Conservation (phyloP, 2,329 filamentous ascomycete species). For the Epicoccum nigrum region DNA sequence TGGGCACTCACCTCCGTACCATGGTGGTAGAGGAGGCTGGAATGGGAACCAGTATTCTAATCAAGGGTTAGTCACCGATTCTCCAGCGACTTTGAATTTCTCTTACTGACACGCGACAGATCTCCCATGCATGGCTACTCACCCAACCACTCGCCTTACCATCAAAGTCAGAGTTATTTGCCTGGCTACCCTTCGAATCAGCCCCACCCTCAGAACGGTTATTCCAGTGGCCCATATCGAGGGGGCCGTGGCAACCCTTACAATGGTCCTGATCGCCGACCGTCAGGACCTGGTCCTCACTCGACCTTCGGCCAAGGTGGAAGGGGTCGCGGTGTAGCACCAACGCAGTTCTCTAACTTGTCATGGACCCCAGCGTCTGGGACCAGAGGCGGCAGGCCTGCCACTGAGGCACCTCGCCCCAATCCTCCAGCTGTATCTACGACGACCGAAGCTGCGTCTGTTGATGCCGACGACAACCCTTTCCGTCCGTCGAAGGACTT, state of each 20-base stretch:
- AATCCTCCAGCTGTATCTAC: conserved; percentile 24
- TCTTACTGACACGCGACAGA: conserved; percentile 40
- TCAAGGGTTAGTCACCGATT: conserved; percentile 54
- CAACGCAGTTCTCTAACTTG: conserved; percentile 66
- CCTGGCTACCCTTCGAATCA: conserved; percentile 58
- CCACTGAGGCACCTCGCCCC: conserved; percentile 45
- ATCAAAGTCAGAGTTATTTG: conserved; percentile 39
- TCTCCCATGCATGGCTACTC: conserved; percentile 65
- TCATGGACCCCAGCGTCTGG: conserved; percentile 71
- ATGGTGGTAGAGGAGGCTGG: conserved; percentile 61
- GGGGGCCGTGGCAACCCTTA: conserved; percentile 66
- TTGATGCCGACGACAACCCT: conserved; percentile 64
- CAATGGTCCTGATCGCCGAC: conserved; percentile 52
- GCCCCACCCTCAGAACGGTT: conserved; percentile 63
- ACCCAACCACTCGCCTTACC: conserved; percentile 60
- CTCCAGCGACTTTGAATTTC: neutral
- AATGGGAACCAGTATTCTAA: conserved; percentile 52
- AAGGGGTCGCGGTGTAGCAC: conserved; percentile 60
- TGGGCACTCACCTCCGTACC: conserved; percentile 67
- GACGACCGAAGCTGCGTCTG: conserved; percentile 37
- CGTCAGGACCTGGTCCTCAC: conserved; percentile 51
- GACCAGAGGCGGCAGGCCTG: conserved; percentile 58
- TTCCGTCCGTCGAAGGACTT: conserved; percentile 69
- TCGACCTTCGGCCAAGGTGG: conserved; percentile 51
- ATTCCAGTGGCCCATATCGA: conserved; percentile 55